phyloP scores from a whole-genome alignment of 768 basidiomycete species.

The Tulasnella sp. region DNA sequence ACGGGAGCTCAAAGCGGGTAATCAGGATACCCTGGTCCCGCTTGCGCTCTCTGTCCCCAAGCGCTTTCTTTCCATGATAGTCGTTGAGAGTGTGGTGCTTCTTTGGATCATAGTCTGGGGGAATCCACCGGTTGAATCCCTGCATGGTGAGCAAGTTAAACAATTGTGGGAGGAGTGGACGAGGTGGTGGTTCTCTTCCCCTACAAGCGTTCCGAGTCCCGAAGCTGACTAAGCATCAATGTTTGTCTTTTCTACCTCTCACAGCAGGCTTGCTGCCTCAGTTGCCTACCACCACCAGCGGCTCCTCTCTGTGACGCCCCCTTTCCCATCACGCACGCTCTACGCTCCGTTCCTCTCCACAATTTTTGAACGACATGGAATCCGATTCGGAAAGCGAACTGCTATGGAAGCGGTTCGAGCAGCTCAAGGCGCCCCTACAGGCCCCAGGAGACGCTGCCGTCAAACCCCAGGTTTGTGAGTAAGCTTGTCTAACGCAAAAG shows the following conservation, averaged over 20 bases:
- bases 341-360: constrained; percentile 16
- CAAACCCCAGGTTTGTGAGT: constrained; percentile 28
- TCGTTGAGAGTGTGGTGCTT: constrained; percentile 50
- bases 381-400: constrained; percentile 29
- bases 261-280: constrained; percentile 1
- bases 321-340: constrained; percentile 17
- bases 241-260: constrained; percentile 12
- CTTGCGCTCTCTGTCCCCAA: constrained; percentile 90
- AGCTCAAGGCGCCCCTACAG: constrained; percentile 20
- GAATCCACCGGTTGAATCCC: constrained; percentile 79
- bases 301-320: background rate
- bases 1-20: constrained; percentile 91
- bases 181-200: background rate
- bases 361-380: constrained; percentile 19
- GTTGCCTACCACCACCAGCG: constrained; percentile 14
- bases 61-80: constrained; percentile 73
- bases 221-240: background rate
- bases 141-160: constrained; percentile 35
- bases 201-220: background rate
- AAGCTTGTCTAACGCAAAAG: constrained; percentile 1
- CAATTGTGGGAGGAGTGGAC: constrained; percentile 1
- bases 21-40: constrained; percentile 95
- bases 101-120: constrained; percentile 68
- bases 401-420: constrained; percentile 22
- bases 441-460: constrained; percentile 8